A percentile compares a stretch with the other conserved stretches of the same genome.
Conservation (phyloP, 345 rosid species). For the Cardamine occulta region DNA sequence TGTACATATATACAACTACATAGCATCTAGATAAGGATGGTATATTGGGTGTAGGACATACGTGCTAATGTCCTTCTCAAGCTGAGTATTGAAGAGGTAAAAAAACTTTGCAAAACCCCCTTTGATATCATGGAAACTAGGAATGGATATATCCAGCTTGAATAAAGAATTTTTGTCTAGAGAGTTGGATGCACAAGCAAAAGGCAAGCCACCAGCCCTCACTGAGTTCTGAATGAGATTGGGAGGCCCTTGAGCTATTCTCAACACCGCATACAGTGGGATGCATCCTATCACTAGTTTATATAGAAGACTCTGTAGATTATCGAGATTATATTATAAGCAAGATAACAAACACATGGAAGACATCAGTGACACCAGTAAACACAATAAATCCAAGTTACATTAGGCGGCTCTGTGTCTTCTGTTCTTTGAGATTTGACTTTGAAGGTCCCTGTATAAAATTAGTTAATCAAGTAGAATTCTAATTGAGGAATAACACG, state of each 20-base stretch:
- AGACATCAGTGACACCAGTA: background rate
- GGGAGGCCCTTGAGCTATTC: slow-evolving; percentile 49
- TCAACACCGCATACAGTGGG: slow-evolving; percentile 52
- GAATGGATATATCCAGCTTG: slow-evolving; percentile 47
- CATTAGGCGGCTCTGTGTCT: slow-evolving; percentile 29
- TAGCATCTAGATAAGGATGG: slow-evolving; percentile 4
- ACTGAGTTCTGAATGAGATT: slow-evolving; percentile 44
- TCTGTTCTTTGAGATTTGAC: slow-evolving; percentile 45
- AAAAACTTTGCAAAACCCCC: slow-evolving; percentile 73
- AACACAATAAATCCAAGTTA: background rate
- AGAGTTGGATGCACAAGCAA: slow-evolving; percentile 87
- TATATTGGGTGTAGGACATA: slow-evolving; percentile 50
- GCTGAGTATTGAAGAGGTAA: slow-evolving; percentile 81
- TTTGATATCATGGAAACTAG: slow-evolving; percentile 72
- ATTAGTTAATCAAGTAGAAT: background rate
- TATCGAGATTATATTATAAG: slow-evolving; percentile 32
- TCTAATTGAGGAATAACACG: background rate
- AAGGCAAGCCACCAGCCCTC: slow-evolving; percentile 47
- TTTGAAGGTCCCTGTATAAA: slow-evolving; percentile 50
- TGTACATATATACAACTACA: background rate
- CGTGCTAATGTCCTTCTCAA: slow-evolving; percentile 89
- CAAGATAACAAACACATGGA: background rate
- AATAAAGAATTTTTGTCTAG: slow-evolving; percentile 73
- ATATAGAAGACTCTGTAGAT: slow-evolving; percentile 59
- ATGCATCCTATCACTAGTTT: slow-evolving; percentile 50